Evolutionary conservation across 306 rosid genomes (phyloP).

Genomic region (Castanopsis chinensis): DNA sequence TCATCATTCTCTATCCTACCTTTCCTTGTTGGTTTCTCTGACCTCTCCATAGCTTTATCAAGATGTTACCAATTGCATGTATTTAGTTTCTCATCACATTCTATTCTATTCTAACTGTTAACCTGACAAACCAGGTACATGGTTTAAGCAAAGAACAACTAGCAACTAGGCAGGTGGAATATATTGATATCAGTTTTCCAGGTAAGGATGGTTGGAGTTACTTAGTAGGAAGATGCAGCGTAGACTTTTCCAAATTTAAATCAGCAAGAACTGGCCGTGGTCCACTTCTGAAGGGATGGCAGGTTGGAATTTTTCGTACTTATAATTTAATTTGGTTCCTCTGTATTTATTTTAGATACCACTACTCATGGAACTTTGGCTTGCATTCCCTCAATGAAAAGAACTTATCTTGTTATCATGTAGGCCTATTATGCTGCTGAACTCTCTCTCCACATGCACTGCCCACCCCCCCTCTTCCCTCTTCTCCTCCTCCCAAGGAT

Average conservation of each 20-base stretch:
- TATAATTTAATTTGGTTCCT: background rate
- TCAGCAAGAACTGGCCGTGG: constrained; percentile 41
- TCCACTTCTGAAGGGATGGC: constrained; percentile 45
- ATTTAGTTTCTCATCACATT: background rate
- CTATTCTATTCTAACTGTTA: background rate
- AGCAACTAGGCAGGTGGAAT: constrained; percentile 41
- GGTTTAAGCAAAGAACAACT: constrained; percentile 40
- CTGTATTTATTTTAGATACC: background rate
- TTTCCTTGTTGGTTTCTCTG: background rate
- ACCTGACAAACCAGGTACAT: constrained; percentile 33
- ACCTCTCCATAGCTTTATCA: background rate
- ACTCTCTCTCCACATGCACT: too few relatives aligned
- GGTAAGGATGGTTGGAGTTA: constrained; percentile 46
- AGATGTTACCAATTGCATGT: background rate
- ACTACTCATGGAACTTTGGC: background rate
- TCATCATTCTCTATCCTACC: background rate
- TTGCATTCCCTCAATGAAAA: background rate
- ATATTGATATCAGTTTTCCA: constrained; percentile 35
- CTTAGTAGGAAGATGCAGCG: constrained; percentile 25
- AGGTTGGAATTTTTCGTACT: constrained; percentile 28
- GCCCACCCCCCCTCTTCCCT: too few relatives aligned
- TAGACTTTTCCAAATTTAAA: constrained; percentile 34
- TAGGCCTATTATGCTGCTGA: too few relatives aligned
- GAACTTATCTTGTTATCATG: too few relatives aligned
- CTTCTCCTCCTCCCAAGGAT: too few relatives aligned